Evolutionary conservation across 768 basidiomycete species (phyloP).

Genomic region (Boletus reticulatus): DNA sequence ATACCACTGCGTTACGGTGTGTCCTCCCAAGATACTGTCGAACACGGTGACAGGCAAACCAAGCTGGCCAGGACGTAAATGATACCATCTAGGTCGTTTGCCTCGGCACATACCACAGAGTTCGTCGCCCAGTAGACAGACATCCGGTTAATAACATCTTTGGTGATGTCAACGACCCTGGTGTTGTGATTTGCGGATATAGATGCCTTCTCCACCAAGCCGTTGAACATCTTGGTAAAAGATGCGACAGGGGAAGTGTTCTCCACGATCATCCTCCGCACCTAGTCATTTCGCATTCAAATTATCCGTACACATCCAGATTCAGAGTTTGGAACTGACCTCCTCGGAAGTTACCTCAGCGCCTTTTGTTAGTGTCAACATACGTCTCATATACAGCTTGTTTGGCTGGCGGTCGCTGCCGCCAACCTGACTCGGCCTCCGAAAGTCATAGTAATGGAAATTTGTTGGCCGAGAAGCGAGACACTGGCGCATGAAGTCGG

Average conservation of each 20-base stretch:
- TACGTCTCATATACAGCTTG: constrained; percentile 13
- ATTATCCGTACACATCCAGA: neutral
- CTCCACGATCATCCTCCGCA: constrained; percentile 12
- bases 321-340: constrained; percentile 9
- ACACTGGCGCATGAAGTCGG: constrained; percentile 42
- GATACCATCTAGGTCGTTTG: neutral
- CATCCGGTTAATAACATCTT: constrained; percentile 63
- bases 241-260: constrained; percentile 6
- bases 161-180: constrained; percentile 55
- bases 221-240: constrained; percentile 10
- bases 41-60: constrained; percentile 37
- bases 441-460: constrained; percentile 55
- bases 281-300: constrained; percentile 1
- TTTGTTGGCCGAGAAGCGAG: constrained; percentile 35
- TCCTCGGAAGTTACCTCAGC: neutral
- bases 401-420: neutral
- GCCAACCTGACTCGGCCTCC: constrained; percentile 38
- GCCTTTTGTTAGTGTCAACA: constrained; percentile 16
- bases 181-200: neutral
- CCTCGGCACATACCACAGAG: constrained; percentile 44
- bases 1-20: constrained; percentile 41
- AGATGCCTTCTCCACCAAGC: constrained; percentile 14
- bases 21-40: constrained; percentile 37
- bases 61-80: constrained; percentile 3
- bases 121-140: constrained; percentile 62